Evolutionary conservation across 2,329 filamentous ascomycete genomes (phyloP).

Genomic region (Penicillium sp.): DNA sequence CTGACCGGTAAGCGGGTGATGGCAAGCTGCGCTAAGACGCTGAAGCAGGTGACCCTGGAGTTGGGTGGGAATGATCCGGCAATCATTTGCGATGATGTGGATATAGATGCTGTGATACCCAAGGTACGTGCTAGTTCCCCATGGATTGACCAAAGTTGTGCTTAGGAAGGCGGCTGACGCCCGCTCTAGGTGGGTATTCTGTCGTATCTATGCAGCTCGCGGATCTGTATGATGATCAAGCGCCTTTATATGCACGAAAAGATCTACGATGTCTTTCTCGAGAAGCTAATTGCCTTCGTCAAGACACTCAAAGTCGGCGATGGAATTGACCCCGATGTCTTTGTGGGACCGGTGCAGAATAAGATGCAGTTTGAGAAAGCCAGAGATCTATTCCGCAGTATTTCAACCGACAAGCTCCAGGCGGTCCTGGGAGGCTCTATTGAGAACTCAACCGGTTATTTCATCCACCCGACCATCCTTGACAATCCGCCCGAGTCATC

Average conservation of each 20-base stretch:
- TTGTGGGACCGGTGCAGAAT: conserved; percentile 63
- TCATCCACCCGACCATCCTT: conserved; percentile 59
- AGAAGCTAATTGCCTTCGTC: conserved; percentile 47
- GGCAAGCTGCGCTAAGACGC: conserved; percentile 49
- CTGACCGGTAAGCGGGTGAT: conserved; percentile 52
- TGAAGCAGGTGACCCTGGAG: conserved; percentile 56
- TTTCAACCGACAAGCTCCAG: conserved; percentile 53
- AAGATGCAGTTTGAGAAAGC: conserved; percentile 63
- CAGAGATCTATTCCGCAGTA: conserved; percentile 56
- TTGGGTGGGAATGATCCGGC: conserved; percentile 57
- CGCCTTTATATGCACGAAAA: conserved; percentile 60
- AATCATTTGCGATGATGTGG: conserved; percentile 54
- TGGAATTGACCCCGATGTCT: conserved; percentile 43
- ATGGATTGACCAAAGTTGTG: not conserved
- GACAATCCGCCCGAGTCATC: conserved; percentile 57
- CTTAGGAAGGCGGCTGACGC: too few species aligned
- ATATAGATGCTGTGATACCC: conserved; percentile 47
- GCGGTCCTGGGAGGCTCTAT: conserved; percentile 51
- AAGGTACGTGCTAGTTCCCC: conserved; percentile 24
- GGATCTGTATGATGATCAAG: conserved; percentile 58
- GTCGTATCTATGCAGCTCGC: conserved; percentile 54
- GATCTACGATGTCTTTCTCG: conserved; percentile 57
- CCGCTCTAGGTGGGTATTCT: conserved; percentile 42
- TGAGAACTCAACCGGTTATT: conserved; percentile 52
- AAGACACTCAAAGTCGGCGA: conserved; percentile 42